These are phyloP conservation scores for Calocera cornea DNA, from an alignment of 768 basidiomycete genomes.

Conservation along the genomic window DNA sequence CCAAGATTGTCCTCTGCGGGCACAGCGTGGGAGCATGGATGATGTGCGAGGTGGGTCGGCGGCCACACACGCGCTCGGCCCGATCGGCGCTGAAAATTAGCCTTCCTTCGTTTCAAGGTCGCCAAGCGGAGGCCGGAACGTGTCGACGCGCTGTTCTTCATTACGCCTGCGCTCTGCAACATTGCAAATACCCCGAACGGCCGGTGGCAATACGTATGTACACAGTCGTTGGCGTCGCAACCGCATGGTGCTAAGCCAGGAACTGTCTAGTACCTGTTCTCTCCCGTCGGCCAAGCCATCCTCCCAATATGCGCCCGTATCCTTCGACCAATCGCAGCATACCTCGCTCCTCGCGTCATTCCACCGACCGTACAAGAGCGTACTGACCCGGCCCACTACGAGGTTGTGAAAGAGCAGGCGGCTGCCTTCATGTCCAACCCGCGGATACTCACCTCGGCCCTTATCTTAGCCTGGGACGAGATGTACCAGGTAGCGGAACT, in stretches of 20 bases:
- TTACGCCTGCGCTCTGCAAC: background rate
- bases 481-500: background rate
- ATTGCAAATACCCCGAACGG: background rate
- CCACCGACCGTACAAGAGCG: background rate
- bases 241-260: background rate
- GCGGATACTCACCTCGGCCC: background rate
- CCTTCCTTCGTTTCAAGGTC: background rate
- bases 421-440: background rate
- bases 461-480: background rate
- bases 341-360: background rate
- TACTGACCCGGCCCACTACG: background rate
- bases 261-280: background rate
- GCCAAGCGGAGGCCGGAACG: background rate
- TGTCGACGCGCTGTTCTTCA: background rate
- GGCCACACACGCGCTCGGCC: background rate
- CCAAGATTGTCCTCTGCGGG: background rate
- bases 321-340: background rate
- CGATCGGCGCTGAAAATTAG: background rate
- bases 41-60: background rate
- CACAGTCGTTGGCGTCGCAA: background rate
- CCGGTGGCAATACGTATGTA: background rate
- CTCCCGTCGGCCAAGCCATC: background rate
- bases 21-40: conserved; percentile 2
- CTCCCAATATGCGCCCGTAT: background rate
- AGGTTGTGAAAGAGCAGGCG: background rate